Evolutionary conservation across 1,139 yeast species (phyloP).

Genomic region (Pichia sp.): DNA sequence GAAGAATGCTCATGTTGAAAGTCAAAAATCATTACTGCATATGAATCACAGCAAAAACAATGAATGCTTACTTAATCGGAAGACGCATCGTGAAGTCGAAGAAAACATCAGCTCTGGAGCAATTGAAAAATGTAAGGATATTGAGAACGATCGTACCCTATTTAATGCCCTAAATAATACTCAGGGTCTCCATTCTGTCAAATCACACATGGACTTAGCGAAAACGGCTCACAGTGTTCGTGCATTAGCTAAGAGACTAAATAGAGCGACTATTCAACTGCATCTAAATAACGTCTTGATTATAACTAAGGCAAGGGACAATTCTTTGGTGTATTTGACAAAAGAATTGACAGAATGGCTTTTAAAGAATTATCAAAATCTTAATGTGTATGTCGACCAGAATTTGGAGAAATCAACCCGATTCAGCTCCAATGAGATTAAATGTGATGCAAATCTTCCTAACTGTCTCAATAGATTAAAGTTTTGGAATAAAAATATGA

Average conservation of each 20-base stretch:
- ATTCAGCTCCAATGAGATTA: slow-evolving; percentile 42
- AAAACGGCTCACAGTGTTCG: slow-evolving; percentile 86
- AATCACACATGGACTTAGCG: slow-evolving; percentile 66
- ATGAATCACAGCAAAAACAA: background rate
- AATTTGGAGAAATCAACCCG: slow-evolving; percentile 53
- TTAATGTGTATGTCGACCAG: slow-evolving; percentile 63
- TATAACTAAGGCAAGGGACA: slow-evolving; percentile 81
- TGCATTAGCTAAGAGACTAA: slow-evolving; percentile 64
- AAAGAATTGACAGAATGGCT: slow-evolving; percentile 77
- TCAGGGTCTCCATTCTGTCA: slow-evolving; percentile 29
- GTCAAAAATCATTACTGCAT: background rate
- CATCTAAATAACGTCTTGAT: slow-evolving; percentile 66
- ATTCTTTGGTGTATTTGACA: slow-evolving; percentile 63
- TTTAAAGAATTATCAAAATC: slow-evolving; percentile 30
- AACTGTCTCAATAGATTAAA: slow-evolving; percentile 36
- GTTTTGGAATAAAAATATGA: slow-evolving; percentile 61
- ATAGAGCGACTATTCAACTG: slow-evolving; percentile 65
- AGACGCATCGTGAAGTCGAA: background rate
- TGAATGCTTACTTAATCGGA: no score
- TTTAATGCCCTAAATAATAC: slow-evolving; percentile 9
- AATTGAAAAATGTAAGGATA: background rate
- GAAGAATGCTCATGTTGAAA: background rate
- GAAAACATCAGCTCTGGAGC: background rate
- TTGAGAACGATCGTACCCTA: slow-evolving; percentile 6
- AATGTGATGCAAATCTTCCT: slow-evolving; percentile 33